Evolutionary conservation across 805 yeast genomes (phyloP).

Genomic region (Lipomyces yamadae): DNA sequence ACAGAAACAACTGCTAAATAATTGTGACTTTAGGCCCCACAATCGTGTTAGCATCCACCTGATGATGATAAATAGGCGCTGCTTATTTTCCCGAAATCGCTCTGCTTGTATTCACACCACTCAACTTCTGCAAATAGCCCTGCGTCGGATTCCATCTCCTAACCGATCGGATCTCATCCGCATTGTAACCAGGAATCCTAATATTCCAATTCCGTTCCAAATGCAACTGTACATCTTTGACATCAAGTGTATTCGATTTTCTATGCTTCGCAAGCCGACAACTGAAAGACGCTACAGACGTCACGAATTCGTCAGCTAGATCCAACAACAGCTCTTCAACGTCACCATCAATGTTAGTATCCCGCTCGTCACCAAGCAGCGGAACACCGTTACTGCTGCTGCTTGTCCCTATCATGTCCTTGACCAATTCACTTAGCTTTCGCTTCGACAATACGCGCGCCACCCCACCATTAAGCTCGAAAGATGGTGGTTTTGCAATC

Average conservation of each 20-base stretch:
- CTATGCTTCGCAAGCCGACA: slow-evolving; percentile 95
- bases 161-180: slow-evolving; percentile 78
- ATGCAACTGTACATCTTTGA: slow-evolving; percentile 87
- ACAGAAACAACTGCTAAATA: not conserved
- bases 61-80: not conserved
- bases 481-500: slow-evolving; percentile 72
- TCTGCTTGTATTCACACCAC: slow-evolving; percentile 37
- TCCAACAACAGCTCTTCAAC: slow-evolving; percentile 90
- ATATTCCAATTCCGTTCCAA: slow-evolving; percentile 93
- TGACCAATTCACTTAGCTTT: slow-evolving; percentile 82
- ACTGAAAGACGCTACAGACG: slow-evolving; percentile 88
- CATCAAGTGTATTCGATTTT: slow-evolving; percentile 83
- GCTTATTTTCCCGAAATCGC: slow-evolving; percentile 32
- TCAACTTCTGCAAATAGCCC: slow-evolving; percentile 48
- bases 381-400: slow-evolving; percentile 50
- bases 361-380: slow-evolving; percentile 73
- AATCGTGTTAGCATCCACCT: not conserved
- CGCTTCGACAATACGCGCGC: slow-evolving; percentile 81
- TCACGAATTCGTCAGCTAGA: slow-evolving; percentile 93
- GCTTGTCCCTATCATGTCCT: slow-evolving; percentile 63
- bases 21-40: not conserved
- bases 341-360: slow-evolving; percentile 90
- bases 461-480: slow-evolving; percentile 63
- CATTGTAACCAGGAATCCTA: slow-evolving; percentile 87
- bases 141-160: slow-evolving; percentile 49